Base-by-base conservation (phyloP, 2,329 filamentous ascomycete species). In the Colletotrichum camelliae region DNA sequence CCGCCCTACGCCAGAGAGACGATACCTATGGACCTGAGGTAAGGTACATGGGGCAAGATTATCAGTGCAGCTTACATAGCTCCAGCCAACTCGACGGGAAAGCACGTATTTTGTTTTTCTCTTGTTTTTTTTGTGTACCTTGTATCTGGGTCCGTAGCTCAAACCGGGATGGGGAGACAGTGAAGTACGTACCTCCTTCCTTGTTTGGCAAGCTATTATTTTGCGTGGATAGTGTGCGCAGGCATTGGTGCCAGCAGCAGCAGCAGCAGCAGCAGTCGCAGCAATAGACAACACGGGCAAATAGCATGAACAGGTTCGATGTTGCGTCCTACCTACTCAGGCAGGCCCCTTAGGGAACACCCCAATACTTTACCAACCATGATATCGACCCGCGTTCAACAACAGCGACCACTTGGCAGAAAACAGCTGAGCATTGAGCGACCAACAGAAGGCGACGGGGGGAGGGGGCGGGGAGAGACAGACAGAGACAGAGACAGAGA, bases 11-110 rank as follows among this genome's bases (percentile, higher is more conserved):
- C 29, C 21, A 8, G 7, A 27, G 13, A 27, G 61, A 65, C 21
- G 62, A 65, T 37, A 39, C 37, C 37, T 43, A 43, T 18, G 37
- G 4, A 43, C 16, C 16, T 18, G 37, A 43, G 37, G 16, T 18
- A 43, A 43, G 35, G 37, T 66, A 66, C 33, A 37, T 66, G 65
- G 37, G 31, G 24, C 31, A n/a, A n/a, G n/a, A n/a, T n/a, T n/a
- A n/a, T n/a, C n/a, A n/a, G n/a, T n/a, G n/a, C n/a, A 61, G 70
- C 70, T 73, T 73, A 73, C 70, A 73, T 70, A 70, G 65, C 70
- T 73, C 57, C 37, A 10, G 43, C 39, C 24, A 61, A 27, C 33
- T 64, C 35, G 21, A 62, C 29, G 29, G 29, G 29, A 29, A 29
- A 29, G 29, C 29, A 29, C 37, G 24, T 24, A 24, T 24, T 24